Conservation (phyloP, 1,284 basidiomycete genomes). For the Leccinum pachyderme region DNA sequence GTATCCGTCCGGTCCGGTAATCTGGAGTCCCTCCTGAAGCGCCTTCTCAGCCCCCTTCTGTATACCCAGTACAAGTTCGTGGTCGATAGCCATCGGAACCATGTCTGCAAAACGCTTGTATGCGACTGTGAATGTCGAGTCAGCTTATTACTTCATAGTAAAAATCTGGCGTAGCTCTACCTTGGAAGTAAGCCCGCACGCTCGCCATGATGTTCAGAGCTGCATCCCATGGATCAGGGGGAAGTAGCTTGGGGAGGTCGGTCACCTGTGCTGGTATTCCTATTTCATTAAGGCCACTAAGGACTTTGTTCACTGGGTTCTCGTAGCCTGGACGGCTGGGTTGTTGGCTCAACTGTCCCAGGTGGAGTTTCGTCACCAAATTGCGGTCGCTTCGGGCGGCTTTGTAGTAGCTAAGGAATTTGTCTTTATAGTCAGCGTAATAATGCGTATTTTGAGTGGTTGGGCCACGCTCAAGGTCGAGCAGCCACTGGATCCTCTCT, state of each 20-base stretch:
- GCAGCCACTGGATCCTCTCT: constrained; percentile 48
- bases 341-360: neutral
- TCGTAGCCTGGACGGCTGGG: neutral
- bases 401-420: constrained; percentile 53
- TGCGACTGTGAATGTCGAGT: constrained; percentile 44
- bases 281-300: constrained; percentile 44
- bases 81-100: constrained; percentile 62
- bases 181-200: constrained; percentile 72
- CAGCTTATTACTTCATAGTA: neutral
- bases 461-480: constrained; percentile 51
- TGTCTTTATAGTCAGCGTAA: constrained; percentile 52
- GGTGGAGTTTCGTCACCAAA: constrained; percentile 27
- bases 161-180: constrained; percentile 29
- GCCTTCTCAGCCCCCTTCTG: constrained; percentile 44
- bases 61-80: constrained; percentile 51
- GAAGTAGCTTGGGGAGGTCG: constrained; percentile 53
- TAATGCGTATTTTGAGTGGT: constrained; percentile 62
- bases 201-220: constrained; percentile 67
- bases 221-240: constrained; percentile 51
- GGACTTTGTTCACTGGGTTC: constrained; percentile 25
- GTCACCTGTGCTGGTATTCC: constrained; percentile 42
- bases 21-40: constrained; percentile 44
- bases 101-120: constrained; percentile 69
- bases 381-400: constrained; percentile 35
- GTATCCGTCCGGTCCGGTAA: constrained; percentile 30